Base-by-base conservation (phyloP, 179 eudicot genomes). In the Beta macrorhiza region DNA sequence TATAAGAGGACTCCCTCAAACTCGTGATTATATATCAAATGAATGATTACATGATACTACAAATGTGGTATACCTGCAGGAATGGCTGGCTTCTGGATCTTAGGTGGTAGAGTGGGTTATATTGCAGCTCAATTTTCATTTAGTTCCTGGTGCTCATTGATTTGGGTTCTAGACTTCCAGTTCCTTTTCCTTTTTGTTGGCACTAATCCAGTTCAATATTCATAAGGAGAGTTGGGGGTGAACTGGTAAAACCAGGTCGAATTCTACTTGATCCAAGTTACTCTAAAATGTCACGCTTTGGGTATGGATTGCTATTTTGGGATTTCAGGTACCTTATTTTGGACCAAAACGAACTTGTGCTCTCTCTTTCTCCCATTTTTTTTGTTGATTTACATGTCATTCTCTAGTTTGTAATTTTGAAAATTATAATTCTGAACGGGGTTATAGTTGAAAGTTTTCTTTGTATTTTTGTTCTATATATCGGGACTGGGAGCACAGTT, bases 1-100 rank as follows among this genome's bases (percentile, higher is more conserved):
- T 45, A 45, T 17, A 9, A 22, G 20, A 71, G 49, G 61, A n/a
- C 49, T 42, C 51, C 29, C 45, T 77, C 1, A 42, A 14, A 5
- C 73, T 13, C 25, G 1, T 14, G 17, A 42, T 45, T 70, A 4
- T 44, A 76, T 73, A 8, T 65, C 44, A 44, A 61, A 5, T 70
- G 68, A 47, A 72, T 45, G 70, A 42, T 2, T 45, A 45, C 25
- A 13, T n/a, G 44, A 72, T 62, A 19, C 69, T 37, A 63, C 71
- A 55, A 78, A 22, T 80, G 15, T 57, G 32, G 72, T 80, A 7
- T 65, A 37, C 74, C 61, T 74, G 74, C 47, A 53, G 22, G 22
- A 19, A 49, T 53, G 59, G 52, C n/a, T 73, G 82, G 47, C 11
- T 19, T 59, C 20, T 71, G 68, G 58, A 58, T 59, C 47, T 22